These are phyloP conservation scores for Xylariaceae sp. DNA, from an alignment of 2,329 filamentous ascomycete genomes.

Conservation along the genomic window DNA sequence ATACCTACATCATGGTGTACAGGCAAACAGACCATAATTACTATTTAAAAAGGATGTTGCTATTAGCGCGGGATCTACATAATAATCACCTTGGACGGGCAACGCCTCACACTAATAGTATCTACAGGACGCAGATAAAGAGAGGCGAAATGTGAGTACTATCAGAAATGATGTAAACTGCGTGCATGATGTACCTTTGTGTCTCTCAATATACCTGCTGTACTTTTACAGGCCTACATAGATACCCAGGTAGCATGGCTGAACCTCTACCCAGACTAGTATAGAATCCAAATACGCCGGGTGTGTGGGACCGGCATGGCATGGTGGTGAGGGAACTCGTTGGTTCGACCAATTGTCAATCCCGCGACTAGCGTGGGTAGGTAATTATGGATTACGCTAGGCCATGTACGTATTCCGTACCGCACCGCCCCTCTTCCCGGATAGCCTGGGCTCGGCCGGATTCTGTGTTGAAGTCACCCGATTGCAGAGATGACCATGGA, in stretches of 20 bases:
- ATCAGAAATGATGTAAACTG: neutral
- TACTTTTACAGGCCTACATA: neutral
- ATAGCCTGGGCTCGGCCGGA: neutral
- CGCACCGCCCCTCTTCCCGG: slow-evolving; percentile 5
- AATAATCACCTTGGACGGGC: too few species aligned
- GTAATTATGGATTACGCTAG: too few species aligned
- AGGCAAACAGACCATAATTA: neutral
- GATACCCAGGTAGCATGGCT: neutral
- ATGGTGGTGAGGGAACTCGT: slow-evolving; percentile 15
- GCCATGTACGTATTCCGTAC: slow-evolving; percentile 12
- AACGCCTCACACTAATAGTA: too few species aligned
- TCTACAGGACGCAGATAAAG: too few species aligned
- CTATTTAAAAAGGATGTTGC: neutral
- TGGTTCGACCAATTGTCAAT: slow-evolving; percentile 19
- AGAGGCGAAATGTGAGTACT: too few species aligned
- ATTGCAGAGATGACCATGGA: neutral
- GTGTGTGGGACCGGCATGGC: slow-evolving; percentile 11
- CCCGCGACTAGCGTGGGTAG: neutral
- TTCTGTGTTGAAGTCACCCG: neutral
- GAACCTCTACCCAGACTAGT: slow-evolving; percentile 3
- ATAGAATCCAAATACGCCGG: slow-evolving; percentile 1
- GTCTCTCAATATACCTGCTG: too few species aligned
- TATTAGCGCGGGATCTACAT: neutral
- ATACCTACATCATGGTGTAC: too few species aligned
- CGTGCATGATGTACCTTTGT: neutral